These are phyloP conservation scores for Cyclocybe aegerita DNA, from an alignment of 768 basidiomycete species.

Conservation along the genomic window DNA sequence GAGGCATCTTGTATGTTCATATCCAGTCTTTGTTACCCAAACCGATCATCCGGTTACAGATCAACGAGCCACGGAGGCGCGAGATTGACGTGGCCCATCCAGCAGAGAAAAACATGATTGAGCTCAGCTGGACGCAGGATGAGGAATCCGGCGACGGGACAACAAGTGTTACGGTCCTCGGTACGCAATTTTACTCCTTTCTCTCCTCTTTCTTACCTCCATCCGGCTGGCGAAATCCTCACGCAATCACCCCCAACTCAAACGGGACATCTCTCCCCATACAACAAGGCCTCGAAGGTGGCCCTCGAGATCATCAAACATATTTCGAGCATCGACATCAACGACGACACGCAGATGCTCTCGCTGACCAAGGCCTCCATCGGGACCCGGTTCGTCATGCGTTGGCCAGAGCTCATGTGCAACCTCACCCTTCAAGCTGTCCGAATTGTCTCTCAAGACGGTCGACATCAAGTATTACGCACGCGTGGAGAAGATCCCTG, in stretches of 20 bases:
- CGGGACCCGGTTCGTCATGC: slow-evolving; percentile 95
- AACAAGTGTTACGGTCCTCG: slow-evolving; percentile 96
- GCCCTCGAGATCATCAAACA: slow-evolving; percentile 85
- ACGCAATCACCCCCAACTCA: slow-evolving; percentile 91
- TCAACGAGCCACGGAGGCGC: slow-evolving; percentile 99
- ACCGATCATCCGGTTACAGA: slow-evolving; percentile 36
- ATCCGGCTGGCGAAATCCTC: slow-evolving; percentile 89
- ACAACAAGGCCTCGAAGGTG: slow-evolving; percentile 93
- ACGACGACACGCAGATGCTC: slow-evolving; percentile 91
- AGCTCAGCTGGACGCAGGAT: slow-evolving; percentile 95
- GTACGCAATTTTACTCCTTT: slow-evolving; percentile 39
- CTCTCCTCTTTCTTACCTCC: background rate
- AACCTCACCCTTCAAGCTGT: slow-evolving; percentile 91
- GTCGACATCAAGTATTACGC: slow-evolving; percentile 99
- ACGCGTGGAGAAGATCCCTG: slow-evolving; percentile 95
- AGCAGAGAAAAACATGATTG: slow-evolving; percentile 99
- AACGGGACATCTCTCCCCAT: slow-evolving; percentile 95
- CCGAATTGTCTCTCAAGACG: slow-evolving; percentile 83
- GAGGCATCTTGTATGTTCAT: slow-evolving; percentile 81
- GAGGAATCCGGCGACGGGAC: slow-evolving; percentile 99
- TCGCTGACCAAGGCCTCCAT: slow-evolving; percentile 97
- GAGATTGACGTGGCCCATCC: slow-evolving; percentile 99
- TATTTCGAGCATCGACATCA: slow-evolving; percentile 86
- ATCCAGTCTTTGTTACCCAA: background rate
- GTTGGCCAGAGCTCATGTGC: slow-evolving; percentile 99